These are phyloP conservation scores for Pseudocercospora vitis DNA, from an alignment of 2,329 filamentous ascomycete species.

Conservation along the genomic window DNA sequence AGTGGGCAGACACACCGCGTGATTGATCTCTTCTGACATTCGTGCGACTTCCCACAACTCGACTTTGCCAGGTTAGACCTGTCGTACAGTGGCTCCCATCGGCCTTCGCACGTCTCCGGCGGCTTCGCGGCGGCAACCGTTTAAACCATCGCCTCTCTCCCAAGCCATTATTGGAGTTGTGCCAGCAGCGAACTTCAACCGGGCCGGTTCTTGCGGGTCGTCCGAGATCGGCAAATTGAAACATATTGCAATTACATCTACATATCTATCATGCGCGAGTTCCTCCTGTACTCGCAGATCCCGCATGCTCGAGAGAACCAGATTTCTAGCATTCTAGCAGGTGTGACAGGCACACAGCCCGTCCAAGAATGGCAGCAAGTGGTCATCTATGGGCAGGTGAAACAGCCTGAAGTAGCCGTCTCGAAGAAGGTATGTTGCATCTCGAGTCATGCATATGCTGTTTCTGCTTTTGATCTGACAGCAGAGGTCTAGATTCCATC, in stretches of 20 bases:
- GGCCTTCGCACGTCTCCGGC: not conserved
- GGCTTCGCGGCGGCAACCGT: not conserved
- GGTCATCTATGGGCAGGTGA: slow-evolving; percentile 57
- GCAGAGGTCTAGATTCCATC: not conserved
- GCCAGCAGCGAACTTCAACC: not conserved
- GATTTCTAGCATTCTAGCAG: slow-evolving; percentile 61
- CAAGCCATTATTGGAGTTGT: slow-evolving; percentile 14
- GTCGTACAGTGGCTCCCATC: not conserved
- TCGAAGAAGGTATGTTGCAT: slow-evolving; percentile 24
- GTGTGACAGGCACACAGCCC: slow-evolving; percentile 62
- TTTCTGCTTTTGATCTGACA: not conserved
- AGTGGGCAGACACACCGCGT: not conserved
- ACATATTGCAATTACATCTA: too few species aligned
- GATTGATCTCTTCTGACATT: not conserved
- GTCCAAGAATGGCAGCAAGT: slow-evolving; percentile 55
- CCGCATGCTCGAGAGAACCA: slow-evolving; percentile 58
- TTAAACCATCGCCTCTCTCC: not conserved
- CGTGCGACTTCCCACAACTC: not conserved
- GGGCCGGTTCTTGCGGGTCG: not conserved
- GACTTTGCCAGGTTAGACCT: not conserved
- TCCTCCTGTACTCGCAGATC: slow-evolving; percentile 61
- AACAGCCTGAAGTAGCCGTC: slow-evolving; percentile 32
- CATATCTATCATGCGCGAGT: slow-evolving; percentile 59
- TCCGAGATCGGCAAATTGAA: slow-evolving; percentile 16
- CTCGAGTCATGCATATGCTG: not conserved